Conservation (phyloP, 371 early-diverging fungal genomes). For the Actinomortierella wolfii region DNA sequence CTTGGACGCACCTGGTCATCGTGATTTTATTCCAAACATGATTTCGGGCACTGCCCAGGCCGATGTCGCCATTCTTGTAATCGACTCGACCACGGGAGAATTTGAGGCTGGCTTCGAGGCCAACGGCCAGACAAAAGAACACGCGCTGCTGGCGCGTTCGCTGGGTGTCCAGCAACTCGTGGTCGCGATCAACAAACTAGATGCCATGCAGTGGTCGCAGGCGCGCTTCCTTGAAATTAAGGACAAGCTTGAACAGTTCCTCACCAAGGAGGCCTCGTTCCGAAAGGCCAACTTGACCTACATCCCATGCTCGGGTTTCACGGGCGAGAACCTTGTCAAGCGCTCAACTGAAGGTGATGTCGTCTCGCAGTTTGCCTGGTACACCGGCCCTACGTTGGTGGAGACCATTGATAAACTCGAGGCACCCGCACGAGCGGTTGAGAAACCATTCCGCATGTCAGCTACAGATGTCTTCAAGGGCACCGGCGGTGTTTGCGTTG, state of each 20-base stretch:
- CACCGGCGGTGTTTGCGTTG: constrained; percentile 73
- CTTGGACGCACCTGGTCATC: constrained; percentile 98
- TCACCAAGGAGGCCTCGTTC: constrained; percentile 77
- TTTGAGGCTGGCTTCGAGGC: constrained; percentile 98
- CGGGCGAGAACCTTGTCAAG: constrained; percentile 80
- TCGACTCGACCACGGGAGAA: constrained; percentile 90
- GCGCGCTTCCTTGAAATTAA: constrained; percentile 76
- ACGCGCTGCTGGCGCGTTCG: constrained; percentile 85
- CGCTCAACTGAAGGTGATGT: constrained; percentile 45
- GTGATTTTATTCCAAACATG: constrained; percentile 99
- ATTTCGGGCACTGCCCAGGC: constrained; percentile 98
- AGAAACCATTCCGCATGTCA: constrained; percentile 82
- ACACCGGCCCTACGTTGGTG: constrained; percentile 45
- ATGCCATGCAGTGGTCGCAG: constrained; percentile 81
- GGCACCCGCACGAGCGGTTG: constrained; percentile 74
- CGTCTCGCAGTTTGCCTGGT: constrained; percentile 17
- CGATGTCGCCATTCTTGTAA: constrained; percentile 95
- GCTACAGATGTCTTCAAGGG: constrained; percentile 89
- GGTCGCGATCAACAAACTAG: constrained; percentile 94
- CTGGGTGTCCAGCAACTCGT: constrained; percentile 89
- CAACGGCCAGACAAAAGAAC: constrained; percentile 98
- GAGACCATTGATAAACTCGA: constrained; percentile 69
- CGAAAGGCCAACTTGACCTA: constrained; percentile 68
- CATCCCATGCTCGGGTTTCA: constrained; percentile 89
- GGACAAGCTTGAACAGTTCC: constrained; percentile 65